Evolutionary conservation across 306 rosid genomes (phyloP).

Genomic region (Lathyrus oleraceus): DNA sequence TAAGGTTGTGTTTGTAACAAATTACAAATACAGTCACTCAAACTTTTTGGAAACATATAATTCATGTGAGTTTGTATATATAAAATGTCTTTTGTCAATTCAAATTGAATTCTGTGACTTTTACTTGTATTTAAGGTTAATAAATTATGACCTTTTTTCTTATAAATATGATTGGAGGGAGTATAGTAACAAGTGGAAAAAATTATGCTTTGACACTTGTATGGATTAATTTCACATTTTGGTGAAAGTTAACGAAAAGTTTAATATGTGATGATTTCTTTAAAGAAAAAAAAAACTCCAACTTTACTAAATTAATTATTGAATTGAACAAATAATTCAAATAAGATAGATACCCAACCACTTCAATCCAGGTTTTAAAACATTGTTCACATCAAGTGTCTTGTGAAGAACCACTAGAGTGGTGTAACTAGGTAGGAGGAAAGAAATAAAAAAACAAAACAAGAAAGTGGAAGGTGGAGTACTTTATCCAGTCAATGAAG

Average conservation of each 20-base stretch:
- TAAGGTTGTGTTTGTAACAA: not conserved
- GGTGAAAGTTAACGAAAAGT: not conserved
- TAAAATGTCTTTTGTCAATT: not conserved
- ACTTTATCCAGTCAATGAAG: conserved; percentile 44
- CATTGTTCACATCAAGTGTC: conserved; percentile 19
- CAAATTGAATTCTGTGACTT: not conserved
- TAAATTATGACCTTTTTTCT: too few relatives aligned
- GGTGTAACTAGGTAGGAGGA: conserved; percentile 12
- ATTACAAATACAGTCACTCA: not conserved
- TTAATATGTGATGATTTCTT: not conserved
- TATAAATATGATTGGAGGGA: too few relatives aligned
- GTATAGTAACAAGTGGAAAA: too few relatives aligned
- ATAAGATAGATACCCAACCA: conserved; percentile 12
- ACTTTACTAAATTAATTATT: not conserved
- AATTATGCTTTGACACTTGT: not conserved
- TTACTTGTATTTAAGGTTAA: too few relatives aligned
- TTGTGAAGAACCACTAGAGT: conserved; percentile 25
- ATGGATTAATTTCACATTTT: not conserved
- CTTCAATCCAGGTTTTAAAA: not conserved
- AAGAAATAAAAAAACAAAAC: not conserved
- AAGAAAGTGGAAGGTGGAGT: conserved; percentile 33
- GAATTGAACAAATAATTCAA: not conserved
- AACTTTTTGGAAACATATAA: not conserved
- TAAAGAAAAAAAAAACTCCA: not conserved
- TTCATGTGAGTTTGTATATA: not conserved